These are phyloP conservation scores for Pyrus communis DNA, from an alignment of 306 rosid genomes.

Conservation along the genomic window DNA sequence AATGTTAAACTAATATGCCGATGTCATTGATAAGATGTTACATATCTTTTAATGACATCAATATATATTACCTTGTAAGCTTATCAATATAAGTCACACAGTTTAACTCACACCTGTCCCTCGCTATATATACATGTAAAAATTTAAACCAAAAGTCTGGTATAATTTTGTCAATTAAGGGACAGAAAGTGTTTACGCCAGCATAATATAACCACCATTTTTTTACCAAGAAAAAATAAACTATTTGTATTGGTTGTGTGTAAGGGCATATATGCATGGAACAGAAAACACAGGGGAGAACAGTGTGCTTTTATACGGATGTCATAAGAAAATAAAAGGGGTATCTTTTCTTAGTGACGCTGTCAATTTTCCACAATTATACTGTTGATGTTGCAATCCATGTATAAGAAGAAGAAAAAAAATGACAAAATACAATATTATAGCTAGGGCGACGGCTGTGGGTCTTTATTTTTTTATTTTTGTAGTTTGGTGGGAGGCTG, in stretches of 20 bases:
- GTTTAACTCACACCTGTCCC: no score
- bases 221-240: not conserved
- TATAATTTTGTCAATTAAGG: not conserved
- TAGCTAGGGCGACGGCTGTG: not conserved
- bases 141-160: not conserved
- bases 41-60: no score
- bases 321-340: not conserved
- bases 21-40: no score
- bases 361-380: slow-evolving; percentile 60
- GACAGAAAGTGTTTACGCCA: no score
- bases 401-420: slow-evolving; percentile 22
- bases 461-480: not conserved
- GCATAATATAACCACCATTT: no score
- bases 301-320: not conserved
- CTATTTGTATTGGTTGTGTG: not conserved
- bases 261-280: not conserved
- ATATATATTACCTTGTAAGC: no score
- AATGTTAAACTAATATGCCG: no score
- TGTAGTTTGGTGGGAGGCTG: slow-evolving; percentile 17
- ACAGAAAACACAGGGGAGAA: not conserved
- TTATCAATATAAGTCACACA: no score
- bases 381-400: slow-evolving; percentile 41
- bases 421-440: slow-evolving; percentile 10
- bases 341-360: slow-evolving; percentile 33
- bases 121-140: no score